A percentile compares a stretch with the other conserved stretches of the same genome.
Conservation (phyloP, 1,284 basidiomycete species). For the Tremellales sp. region DNA sequence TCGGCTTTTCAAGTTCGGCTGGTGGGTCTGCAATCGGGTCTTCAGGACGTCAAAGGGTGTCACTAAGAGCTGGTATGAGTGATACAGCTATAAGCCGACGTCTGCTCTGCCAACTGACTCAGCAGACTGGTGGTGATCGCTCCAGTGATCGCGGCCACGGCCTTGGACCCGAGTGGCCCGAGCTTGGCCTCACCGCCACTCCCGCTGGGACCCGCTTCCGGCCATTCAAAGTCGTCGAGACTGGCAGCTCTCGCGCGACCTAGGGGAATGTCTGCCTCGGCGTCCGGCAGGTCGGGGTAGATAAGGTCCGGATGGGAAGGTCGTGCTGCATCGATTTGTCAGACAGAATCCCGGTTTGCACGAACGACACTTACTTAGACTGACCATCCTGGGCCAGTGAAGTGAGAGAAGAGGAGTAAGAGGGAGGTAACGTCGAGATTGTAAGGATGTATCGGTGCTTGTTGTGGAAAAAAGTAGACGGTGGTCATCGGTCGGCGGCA, state of each 20-base stretch:
- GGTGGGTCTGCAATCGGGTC: slow-evolving; percentile 48
- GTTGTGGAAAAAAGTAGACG: no score
- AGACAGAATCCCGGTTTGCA: no score
- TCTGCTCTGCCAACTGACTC: slow-evolving; percentile 32
- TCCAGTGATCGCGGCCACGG: slow-evolving; percentile 48
- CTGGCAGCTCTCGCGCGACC: neutral
- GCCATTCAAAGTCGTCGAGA: slow-evolving; percentile 31
- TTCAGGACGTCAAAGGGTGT: slow-evolving; percentile 51
- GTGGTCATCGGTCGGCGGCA: no score
- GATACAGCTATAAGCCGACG: neutral
- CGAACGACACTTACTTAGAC: no score
- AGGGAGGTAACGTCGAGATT: no score
- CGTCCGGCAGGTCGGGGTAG: slow-evolving; percentile 19
- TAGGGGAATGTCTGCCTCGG: slow-evolving; percentile 14
- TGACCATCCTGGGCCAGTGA: no score
- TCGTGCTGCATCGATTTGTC: no score
- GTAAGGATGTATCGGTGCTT: no score
- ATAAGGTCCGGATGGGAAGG: slow-evolving; percentile 21
- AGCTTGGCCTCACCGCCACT: slow-evolving; percentile 7
- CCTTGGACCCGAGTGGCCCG: slow-evolving; percentile 42
- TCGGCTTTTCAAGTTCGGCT: no score
- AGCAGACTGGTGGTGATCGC: slow-evolving; percentile 45
- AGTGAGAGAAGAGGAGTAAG: no score
- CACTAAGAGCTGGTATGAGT: slow-evolving; percentile 31
- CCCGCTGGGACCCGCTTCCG: slow-evolving; percentile 32